These are phyloP conservation scores for Daldinia childiae DNA, from an alignment of 495 filamentous ascomycete species.

Conservation along the genomic window DNA sequence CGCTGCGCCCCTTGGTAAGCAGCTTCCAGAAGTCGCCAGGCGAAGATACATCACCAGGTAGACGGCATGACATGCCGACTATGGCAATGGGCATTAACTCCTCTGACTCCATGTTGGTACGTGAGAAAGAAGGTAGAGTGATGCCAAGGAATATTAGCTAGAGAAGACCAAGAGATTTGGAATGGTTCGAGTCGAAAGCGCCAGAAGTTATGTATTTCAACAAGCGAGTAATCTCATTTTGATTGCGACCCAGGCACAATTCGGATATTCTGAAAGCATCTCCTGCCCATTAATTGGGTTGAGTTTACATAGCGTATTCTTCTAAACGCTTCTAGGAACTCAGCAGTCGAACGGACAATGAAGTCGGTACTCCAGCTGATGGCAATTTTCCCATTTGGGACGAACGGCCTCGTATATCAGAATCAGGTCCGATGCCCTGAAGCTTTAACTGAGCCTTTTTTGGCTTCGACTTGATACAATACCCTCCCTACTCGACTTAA, in stretches of 20 bases:
- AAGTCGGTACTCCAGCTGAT: slow-evolving; percentile 26
- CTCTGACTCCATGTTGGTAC: slow-evolving; percentile 37
- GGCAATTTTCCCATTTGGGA: slow-evolving; percentile 12
- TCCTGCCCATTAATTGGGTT: slow-evolving; percentile 2
- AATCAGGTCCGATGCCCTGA: slow-evolving; percentile 18
- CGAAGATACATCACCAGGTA: slow-evolving; percentile 57
- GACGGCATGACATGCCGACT: slow-evolving; percentile 58
- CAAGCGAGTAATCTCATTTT: not conserved
- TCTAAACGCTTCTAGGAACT: not conserved
- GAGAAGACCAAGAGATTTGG: slow-evolving; percentile 6
- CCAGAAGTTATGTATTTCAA: slow-evolving; percentile 22
- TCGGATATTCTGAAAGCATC: slow-evolving; percentile 2
- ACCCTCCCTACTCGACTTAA: slow-evolving; percentile 1
- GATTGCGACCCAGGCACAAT: not conserved
- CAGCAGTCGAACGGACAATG: not conserved
- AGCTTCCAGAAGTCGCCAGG: slow-evolving; percentile 58
- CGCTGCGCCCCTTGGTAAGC: slow-evolving; percentile 50
- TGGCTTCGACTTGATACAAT: slow-evolving; percentile 29
- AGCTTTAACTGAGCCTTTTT: slow-evolving; percentile 4
- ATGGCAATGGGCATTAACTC: slow-evolving; percentile 53
- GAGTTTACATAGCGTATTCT: slow-evolving; percentile 13
- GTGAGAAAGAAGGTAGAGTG: slow-evolving; percentile 13
- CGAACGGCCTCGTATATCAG: not conserved
- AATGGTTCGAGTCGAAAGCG: slow-evolving; percentile 3
- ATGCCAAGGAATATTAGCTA: slow-evolving; percentile 5